Evolutionary conservation across 495 filamentous ascomycete species (phyloP).

Genomic region (Tuber umbilicatum): DNA sequence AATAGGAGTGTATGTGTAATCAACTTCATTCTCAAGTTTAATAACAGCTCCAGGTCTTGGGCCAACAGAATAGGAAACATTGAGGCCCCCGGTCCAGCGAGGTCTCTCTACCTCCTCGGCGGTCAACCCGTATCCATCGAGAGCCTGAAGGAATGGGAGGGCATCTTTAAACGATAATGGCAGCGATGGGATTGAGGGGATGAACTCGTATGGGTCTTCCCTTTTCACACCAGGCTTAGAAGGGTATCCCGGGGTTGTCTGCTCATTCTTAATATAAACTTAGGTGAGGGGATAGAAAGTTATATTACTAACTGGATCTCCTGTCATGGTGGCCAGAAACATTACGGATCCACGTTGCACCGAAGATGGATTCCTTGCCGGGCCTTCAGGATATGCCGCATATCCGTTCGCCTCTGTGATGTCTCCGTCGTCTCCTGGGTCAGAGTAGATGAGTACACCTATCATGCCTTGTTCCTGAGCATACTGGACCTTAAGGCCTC

Average conservation of each 20-base stretch:
- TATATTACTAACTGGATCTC: constrained; percentile 51
- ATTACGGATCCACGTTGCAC: constrained; percentile 89
- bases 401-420: constrained; percentile 75
- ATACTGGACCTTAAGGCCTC: constrained; percentile 86
- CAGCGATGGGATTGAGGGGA: constrained; percentile 82
- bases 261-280: constrained; percentile 47
- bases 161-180: constrained; percentile 87
- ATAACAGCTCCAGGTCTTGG: constrained; percentile 69
- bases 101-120: constrained; percentile 66
- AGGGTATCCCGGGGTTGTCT: constrained; percentile 88
- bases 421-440: constrained; percentile 83
- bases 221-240: constrained; percentile 86
- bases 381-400: constrained; percentile 73
- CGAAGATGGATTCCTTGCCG: constrained; percentile 77
- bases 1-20: constrained; percentile 79
- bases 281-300: background rate
- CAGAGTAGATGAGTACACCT: constrained; percentile 70
- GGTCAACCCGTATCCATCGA: constrained; percentile 81
- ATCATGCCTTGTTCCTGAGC: constrained; percentile 90
- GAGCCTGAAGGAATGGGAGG: constrained; percentile 72
- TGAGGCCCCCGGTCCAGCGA: constrained; percentile 65
- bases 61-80: constrained; percentile 85
- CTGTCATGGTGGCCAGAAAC: constrained; percentile 64
- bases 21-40: constrained; percentile 79
- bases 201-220: constrained; percentile 57